phyloP scores from a whole-genome alignment of 2,329 filamentous ascomycete genomes.

The Colletotrichum tropicale region DNA sequence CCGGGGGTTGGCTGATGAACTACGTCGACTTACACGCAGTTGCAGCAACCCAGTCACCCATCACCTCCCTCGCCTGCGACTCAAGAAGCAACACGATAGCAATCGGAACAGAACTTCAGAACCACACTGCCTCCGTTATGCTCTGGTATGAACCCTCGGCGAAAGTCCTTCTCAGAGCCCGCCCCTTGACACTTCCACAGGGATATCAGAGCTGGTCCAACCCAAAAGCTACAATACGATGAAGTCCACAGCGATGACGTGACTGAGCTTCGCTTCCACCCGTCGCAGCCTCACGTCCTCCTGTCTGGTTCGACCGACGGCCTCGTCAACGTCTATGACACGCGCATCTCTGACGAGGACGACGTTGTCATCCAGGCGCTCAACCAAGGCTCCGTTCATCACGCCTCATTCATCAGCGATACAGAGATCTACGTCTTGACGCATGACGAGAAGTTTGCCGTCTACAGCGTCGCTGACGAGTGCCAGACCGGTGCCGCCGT shows the following conservation, averaged over 20 bases:
- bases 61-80: conserved; percentile 71
- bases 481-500: conserved; percentile 62
- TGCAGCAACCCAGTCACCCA: conserved; percentile 50
- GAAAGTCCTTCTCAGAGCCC: not conserved
- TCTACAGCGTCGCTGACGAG: conserved; percentile 72
- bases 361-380: conserved; percentile 79
- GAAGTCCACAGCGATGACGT: conserved; percentile 73
- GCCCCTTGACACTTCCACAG: conserved; percentile 36
- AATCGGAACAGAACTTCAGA: conserved; percentile 74
- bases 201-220: conserved; percentile 59
- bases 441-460: conserved; percentile 78
- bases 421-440: conserved; percentile 74
- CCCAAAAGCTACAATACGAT: conserved; percentile 58
- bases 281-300: conserved; percentile 62
- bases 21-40: conserved; percentile 21
- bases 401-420: conserved; percentile 71
- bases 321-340: conserved; percentile 79
- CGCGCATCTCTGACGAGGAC: conserved; percentile 72
- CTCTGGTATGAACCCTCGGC: conserved; percentile 55
- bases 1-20: not conserved
- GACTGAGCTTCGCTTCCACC: conserved; percentile 66
- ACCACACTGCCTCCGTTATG: conserved; percentile 64
- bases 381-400: conserved; percentile 77
- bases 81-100: conserved; percentile 64
- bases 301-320: conserved; percentile 82